Evolutionary conservation across 2,329 filamentous ascomycete species (phyloP).

Genomic region (Aureobasidium zeae): DNA sequence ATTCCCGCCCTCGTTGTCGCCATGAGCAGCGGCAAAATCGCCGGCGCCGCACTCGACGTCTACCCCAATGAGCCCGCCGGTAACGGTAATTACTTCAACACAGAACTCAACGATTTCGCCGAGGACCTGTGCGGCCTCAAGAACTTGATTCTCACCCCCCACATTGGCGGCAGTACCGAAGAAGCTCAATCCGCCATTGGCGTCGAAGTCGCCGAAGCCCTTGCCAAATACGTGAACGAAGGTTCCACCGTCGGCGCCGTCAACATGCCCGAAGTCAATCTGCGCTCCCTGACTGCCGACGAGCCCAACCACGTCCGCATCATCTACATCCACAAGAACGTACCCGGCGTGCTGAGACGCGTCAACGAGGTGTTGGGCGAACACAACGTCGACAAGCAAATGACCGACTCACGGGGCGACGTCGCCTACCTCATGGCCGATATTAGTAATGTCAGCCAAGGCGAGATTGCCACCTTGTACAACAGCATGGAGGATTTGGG

Average conservation of each 20-base stretch:
- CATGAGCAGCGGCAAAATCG: slow-evolving; percentile 76
- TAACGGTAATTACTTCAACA: slow-evolving; percentile 93
- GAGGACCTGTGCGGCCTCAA: slow-evolving; percentile 75
- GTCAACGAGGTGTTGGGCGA: slow-evolving; percentile 92
- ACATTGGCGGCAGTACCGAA: slow-evolving; percentile 96
- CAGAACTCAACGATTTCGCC: slow-evolving; percentile 70
- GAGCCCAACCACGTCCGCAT: slow-evolving; percentile 81
- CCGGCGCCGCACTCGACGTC: slow-evolving; percentile 91
- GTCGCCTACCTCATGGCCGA: slow-evolving; percentile 97
- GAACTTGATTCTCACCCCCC: slow-evolving; percentile 91
- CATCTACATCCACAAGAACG: slow-evolving; percentile 94
- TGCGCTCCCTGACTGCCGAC: slow-evolving; percentile 82
- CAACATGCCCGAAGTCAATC: slow-evolving; percentile 89
- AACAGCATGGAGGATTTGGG: slow-evolving; percentile 68
- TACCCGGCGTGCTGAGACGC: slow-evolving; percentile 86
- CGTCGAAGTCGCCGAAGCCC: slow-evolving; percentile 77
- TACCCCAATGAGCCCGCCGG: slow-evolving; percentile 88
- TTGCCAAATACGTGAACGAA: slow-evolving; percentile 93
- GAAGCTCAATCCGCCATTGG: slow-evolving; percentile 96
- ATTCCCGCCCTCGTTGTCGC: slow-evolving; percentile 85
- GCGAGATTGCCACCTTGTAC: slow-evolving; percentile 77
- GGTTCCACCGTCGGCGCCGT: slow-evolving; percentile 85
- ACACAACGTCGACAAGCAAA: slow-evolving; percentile 99
- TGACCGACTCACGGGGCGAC: slow-evolving; percentile 88
- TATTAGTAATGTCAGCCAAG: slow-evolving; percentile 73